Evolutionary conservation across 202 grass and related monocot genomes (phyloP).

Genomic region (Miscanthus sacchariflorus): DNA sequence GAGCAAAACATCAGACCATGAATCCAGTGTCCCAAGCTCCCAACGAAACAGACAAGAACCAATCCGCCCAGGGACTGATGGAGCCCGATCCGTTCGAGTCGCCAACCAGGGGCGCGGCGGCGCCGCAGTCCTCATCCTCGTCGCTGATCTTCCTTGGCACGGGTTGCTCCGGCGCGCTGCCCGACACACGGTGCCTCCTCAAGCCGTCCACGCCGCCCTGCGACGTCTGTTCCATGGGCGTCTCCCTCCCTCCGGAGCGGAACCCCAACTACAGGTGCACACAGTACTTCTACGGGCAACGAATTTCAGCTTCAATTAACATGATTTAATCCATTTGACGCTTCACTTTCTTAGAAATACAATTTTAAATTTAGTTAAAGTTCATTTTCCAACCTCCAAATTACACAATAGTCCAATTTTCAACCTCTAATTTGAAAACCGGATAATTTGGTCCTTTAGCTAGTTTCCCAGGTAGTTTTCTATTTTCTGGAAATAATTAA

Average conservation of each 20-base stretch:
- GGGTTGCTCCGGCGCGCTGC: constrained; percentile 67
- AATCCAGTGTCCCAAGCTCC: background rate
- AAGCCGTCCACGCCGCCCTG: constrained; percentile 55
- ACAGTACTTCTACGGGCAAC: background rate
- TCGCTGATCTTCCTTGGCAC: constrained; percentile 82
- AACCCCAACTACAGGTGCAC: constrained; percentile 78
- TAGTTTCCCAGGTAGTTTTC: no score
- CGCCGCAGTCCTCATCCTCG: constrained; percentile 24
- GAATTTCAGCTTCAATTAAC: background rate
- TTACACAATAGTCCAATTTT: background rate
- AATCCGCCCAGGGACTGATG: constrained; percentile 26
- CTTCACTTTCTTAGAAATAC: background rate
- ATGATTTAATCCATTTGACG: background rate
- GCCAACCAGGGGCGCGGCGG: background rate
- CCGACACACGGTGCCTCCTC: constrained; percentile 61
- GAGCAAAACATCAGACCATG: background rate
- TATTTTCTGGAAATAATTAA: no score
- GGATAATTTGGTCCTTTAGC: no score
- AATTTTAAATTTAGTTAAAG: background rate
- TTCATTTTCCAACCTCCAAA: background rate
- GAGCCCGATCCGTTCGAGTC: constrained; percentile 21
- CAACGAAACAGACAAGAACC: background rate
- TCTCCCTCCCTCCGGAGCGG: constrained; percentile 56
- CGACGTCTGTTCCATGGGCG: constrained; percentile 55
- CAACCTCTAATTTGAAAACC: background rate